Conservation (phyloP, 1,284 basidiomycete species). For the Sporisorium scitamineum region DNA sequence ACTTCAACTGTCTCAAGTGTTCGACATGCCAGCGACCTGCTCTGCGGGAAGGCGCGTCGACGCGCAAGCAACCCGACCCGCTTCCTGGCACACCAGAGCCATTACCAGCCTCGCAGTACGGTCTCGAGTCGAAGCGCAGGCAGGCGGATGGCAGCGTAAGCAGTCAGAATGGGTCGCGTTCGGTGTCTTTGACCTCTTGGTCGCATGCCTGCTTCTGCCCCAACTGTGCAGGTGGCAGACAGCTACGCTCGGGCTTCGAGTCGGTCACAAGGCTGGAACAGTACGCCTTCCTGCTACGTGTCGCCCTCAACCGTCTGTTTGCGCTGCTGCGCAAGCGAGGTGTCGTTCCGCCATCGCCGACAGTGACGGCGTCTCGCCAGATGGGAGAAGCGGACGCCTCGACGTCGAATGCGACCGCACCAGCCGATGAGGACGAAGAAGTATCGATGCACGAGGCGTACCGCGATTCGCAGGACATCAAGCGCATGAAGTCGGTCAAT, state of each 20-base stretch:
- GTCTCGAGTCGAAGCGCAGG: constrained; percentile 53
- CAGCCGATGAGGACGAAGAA: constrained; percentile 31
- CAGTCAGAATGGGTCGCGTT: constrained; percentile 17
- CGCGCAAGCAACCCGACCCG: constrained; percentile 36
- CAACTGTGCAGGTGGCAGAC: constrained; percentile 74
- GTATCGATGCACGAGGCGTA: constrained; percentile 74
- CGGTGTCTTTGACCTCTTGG: constrained; percentile 19
- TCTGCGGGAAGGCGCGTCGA: constrained; percentile 36
- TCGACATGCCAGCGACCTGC: constrained; percentile 74
- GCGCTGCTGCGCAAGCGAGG: constrained; percentile 90
- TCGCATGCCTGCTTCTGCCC: constrained; percentile 74
- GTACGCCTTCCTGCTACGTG: constrained; percentile 95
- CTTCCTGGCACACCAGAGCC: constrained; percentile 37
- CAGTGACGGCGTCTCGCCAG: constrained; percentile 30
- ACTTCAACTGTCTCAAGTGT: constrained; percentile 90
- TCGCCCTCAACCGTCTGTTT: constrained; percentile 91
- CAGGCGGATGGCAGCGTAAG: constrained; percentile 14
- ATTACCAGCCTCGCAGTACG: constrained; percentile 56
- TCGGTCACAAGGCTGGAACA: constrained; percentile 94
- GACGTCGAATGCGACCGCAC: constrained; percentile 1
- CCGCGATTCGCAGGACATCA: constrained; percentile 87
- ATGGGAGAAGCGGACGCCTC: constrained; percentile 20
- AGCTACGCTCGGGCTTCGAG: constrained; percentile 77
- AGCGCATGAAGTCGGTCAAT: constrained; percentile 85
- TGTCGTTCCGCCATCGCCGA: constrained; percentile 81